These are phyloP conservation scores for Eucalyptus melliodora DNA, from an alignment of 345 rosid genomes.

Conservation along the genomic window DNA sequence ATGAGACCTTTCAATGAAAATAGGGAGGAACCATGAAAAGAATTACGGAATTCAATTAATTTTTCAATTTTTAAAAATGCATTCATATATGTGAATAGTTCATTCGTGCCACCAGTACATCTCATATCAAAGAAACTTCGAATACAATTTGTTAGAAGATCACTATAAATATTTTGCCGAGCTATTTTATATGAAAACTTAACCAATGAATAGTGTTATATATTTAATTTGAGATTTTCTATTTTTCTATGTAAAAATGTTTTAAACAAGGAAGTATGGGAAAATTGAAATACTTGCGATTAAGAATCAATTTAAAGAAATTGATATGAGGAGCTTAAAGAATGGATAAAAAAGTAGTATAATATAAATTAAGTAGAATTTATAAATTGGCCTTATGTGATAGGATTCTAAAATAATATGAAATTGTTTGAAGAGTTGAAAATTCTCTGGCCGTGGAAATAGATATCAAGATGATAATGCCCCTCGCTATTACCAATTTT, in stretches of 20 bases:
- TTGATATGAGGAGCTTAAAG: neutral
- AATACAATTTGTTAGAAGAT: neutral
- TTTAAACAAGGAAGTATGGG: neutral
- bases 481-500: neutral
- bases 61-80: neutral
- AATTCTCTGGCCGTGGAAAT: neutral
- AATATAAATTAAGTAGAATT: neutral
- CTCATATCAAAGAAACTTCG: neutral
- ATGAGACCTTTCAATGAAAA: neutral
- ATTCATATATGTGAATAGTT: neutral
- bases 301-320: neutral
- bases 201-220: fast-evolving
- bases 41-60: fast-evolving
- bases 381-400: neutral
- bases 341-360: neutral
- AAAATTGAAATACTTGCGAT: neutral
- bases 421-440: neutral
- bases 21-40: neutral
- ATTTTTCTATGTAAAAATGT: neutral
- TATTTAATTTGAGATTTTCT: neutral
- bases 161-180: fast-evolving
- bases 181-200: neutral
- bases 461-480: neutral
- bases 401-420: neutral
- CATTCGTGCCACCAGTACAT: neutral